Evolutionary conservation across 2,329 filamentous ascomycete species (phyloP).

Genomic region (Sarocladium strictum): DNA sequence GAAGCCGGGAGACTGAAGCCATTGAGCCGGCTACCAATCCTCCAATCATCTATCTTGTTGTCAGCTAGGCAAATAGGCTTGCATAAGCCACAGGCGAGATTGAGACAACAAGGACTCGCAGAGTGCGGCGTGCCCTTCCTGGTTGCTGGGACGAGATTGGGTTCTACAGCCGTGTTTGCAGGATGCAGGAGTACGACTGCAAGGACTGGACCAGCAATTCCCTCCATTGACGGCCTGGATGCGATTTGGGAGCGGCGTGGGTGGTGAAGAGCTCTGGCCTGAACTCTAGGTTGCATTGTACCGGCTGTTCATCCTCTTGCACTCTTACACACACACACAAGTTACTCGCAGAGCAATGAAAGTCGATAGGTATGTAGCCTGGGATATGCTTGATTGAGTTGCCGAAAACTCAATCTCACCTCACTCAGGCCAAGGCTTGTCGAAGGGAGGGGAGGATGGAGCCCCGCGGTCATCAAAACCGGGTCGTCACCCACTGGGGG

Average conservation of each 20-base stretch:
- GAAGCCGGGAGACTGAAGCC: too few species aligned
- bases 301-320: too few species aligned
- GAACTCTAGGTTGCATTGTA: neutral
- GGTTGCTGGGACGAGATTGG: neutral
- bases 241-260: neutral
- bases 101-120: too few species aligned
- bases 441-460: neutral
- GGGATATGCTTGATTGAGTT: too few species aligned
- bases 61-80: too few species aligned
- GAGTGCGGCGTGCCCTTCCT: neutral
- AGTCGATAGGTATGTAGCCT: neutral
- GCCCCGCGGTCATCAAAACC: neutral
- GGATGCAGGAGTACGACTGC: neutral
- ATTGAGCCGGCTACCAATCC: too few species aligned
- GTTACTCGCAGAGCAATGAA: neutral
- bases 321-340: too few species aligned
- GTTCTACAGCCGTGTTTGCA: neutral
- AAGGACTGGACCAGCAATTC: neutral
- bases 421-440: neutral
- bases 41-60: too few species aligned
- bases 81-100: too few species aligned
- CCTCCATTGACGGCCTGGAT: neutral
- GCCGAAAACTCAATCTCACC: too few species aligned
- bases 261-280: neutral
- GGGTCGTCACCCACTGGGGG: neutral